Conservation (phyloP, 805 yeast genomes). For the Huiozyma naganishii region DNA sequence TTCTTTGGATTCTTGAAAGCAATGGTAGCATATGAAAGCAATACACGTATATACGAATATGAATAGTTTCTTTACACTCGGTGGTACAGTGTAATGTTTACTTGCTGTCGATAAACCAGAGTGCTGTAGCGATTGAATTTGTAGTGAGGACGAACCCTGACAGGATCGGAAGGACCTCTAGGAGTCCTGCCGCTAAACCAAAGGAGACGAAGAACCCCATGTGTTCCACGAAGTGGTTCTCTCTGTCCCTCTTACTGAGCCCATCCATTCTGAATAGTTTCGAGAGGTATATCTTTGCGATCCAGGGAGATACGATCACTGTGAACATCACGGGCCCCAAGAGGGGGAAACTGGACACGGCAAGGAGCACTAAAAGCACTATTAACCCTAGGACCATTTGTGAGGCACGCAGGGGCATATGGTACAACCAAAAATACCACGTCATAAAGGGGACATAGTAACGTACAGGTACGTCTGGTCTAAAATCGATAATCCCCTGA, state of each 20-base stretch:
- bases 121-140: constrained; percentile 18
- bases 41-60: too few species aligned
- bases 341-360: constrained; percentile 21
- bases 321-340: constrained; percentile 23
- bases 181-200: constrained; percentile 21
- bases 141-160: constrained; percentile 19
- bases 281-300: constrained; percentile 21
- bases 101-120: constrained; percentile 14
- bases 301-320: constrained; percentile 18
- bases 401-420: constrained; percentile 18
- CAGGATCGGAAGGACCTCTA: constrained; percentile 22
- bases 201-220: constrained; percentile 23
- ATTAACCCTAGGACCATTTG: constrained; percentile 13
- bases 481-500: too few species aligned
- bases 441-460: constrained; percentile 21
- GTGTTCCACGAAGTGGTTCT: constrained; percentile 14
- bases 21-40: not conserved
- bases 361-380: constrained; percentile 5
- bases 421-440: constrained; percentile 21
- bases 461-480: constrained; percentile 12
- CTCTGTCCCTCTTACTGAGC: constrained; percentile 12
- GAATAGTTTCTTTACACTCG: too few species aligned
- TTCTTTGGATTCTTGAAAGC: not conserved
- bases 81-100: not conserved
- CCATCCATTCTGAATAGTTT: constrained; percentile 15